Percentiles rank a stretch among this genome's conserved stretches.
Evolutionary conservation across 345 rosid genomes (phyloP).

Genomic region (Populus tremula): DNA sequence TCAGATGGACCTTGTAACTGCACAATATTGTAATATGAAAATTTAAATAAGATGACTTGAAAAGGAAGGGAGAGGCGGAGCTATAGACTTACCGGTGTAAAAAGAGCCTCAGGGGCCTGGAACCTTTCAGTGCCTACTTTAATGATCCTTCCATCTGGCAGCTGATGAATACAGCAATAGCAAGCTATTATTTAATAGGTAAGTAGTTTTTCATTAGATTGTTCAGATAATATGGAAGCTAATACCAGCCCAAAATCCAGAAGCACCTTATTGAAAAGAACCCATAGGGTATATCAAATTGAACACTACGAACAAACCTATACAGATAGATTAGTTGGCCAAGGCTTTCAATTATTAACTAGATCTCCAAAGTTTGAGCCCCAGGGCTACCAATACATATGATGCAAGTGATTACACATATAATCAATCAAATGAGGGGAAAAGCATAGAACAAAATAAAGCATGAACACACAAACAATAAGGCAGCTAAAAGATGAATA

Average conservation of each 20-base stretch:
- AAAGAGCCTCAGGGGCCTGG: constrained; percentile 98
- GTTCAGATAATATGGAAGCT: neutral
- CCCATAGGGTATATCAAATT: neutral
- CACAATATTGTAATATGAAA: neutral
- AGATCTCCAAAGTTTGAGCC: neutral
- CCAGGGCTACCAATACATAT: neutral
- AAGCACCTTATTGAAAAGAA: neutral
- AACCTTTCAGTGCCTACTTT: constrained; percentile 99
- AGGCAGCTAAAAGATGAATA: constrained; percentile 1
- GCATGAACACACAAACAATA: neutral
- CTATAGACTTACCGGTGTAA: constrained; percentile 70
- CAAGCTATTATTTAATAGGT: neutral
- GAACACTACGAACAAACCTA: neutral
- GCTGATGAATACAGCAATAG: constrained; percentile 44
- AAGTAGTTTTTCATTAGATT: neutral
- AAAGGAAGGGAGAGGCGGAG: neutral
- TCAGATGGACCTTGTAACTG: neutral
- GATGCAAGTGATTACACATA: neutral
- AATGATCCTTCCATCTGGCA: constrained; percentile 93
- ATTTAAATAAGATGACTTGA: neutral
- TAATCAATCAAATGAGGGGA: neutral
- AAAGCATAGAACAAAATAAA: neutral
- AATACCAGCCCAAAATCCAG: neutral
- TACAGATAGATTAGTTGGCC: neutral
- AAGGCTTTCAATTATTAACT: neutral